Evolutionary conservation across 1,284 basidiomycete species (phyloP).

Genomic region (Ganoderma sinense): DNA sequence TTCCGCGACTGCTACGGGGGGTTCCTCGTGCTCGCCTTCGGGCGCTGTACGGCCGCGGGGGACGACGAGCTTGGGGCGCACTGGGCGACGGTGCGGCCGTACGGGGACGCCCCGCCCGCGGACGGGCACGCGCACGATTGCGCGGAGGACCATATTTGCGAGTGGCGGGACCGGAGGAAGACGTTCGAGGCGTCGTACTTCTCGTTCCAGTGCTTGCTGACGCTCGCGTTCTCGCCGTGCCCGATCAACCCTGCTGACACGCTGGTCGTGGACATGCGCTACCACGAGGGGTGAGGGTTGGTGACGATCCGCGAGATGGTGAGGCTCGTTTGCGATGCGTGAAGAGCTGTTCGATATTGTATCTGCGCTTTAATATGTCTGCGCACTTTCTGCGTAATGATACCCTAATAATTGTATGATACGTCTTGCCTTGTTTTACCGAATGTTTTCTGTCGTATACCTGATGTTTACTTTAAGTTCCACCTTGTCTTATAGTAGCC

Average conservation of each 20-base stretch:
- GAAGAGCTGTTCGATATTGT: too few relatives aligned
- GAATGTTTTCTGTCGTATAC: background rate
- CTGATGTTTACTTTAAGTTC: too few relatives aligned
- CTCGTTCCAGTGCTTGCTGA: background rate
- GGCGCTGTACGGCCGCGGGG: background rate
- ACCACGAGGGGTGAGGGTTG: background rate
- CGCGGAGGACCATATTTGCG: slow-evolving; percentile 6
- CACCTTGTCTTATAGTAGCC: too few relatives aligned
- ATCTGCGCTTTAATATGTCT: background rate
- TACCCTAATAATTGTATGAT: background rate
- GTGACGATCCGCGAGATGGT: too few relatives aligned
- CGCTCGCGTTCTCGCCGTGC: slow-evolving; percentile 10
- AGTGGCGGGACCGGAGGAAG: slow-evolving; percentile 6
- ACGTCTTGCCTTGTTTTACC: background rate
- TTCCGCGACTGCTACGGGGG: slow-evolving; percentile 2
- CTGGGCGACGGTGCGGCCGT: slow-evolving; percentile 3
- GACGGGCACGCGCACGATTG: background rate
- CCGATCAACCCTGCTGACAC: slow-evolving; percentile 12
- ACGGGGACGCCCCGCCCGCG: background rate
- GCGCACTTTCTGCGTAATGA: background rate
- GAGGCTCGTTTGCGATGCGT: too few relatives aligned
- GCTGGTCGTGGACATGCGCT: slow-evolving; percentile 9
- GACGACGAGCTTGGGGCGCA: background rate
- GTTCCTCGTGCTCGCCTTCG: background rate
- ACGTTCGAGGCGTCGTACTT: slow-evolving; percentile 6